Base-by-base conservation (phyloP, 2,329 filamentous ascomycete genomes). In the Eurotiales sp. region DNA sequence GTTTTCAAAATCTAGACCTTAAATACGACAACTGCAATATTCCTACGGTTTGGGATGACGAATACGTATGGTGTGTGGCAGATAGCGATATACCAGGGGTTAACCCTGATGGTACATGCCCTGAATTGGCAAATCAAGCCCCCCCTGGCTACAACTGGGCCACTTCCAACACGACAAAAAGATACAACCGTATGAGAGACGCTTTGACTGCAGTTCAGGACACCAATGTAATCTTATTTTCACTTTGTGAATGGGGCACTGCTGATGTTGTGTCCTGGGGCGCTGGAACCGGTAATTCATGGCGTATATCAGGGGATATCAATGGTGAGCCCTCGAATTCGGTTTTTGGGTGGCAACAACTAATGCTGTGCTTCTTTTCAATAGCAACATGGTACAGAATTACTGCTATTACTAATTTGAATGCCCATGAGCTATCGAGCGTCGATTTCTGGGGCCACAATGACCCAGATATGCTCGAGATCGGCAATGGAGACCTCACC, bases 21-120 rank as follows among this genome's bases (percentile, higher is more conserved):
- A 82, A 82, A 64, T 81, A 80, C 58, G 80, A 83, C 59, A 82
- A 82, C 61, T 83, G 79, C 63, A 67, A 64, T 32, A 68, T 72
- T 8, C 68, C 69, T 19, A 55, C 52, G 4, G 62, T 68, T 52
- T 73, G 64, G 67, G 61, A 59, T 10, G 73, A 76, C 55, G 47
- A 64, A 15, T 72, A 72, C 53, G 64, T 60, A 7, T 58, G 54
- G 54, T 78, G 71, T 55, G 64, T 74, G 7, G 71, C 72, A 0
- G 72, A 77, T 17, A 61, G 60, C 50, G 47, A 58, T 12, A 56
- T 63, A 55, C 37, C 64, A 66, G 56, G 59, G 29, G 63, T 58
- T 7, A 68, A 64, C 53, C 72, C 68, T 14, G 72, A 76, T 58
- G 68, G 71, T 21, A 73, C 71, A 25, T 72, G 74, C 61, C 60